Percentiles rank a stretch among this genome's conserved stretches.
Evolutionary conservation across 208 protist genomes (phyloP).

Genomic region (Trypanosoma cruzi): DNA sequence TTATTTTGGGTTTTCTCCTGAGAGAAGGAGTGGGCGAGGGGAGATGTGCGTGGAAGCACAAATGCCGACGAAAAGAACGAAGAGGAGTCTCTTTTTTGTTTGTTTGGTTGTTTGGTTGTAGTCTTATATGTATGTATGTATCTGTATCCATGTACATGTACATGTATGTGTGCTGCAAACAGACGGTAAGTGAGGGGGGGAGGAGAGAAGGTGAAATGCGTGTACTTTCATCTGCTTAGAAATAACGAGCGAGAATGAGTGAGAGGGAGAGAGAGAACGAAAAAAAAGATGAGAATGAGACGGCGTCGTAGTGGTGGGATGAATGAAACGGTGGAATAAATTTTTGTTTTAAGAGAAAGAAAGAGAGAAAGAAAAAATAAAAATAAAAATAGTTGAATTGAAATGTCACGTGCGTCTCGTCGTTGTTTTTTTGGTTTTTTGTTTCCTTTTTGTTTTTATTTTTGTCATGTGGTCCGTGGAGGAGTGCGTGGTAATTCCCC

Average conservation of each 20-base stretch:
- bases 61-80: no score
- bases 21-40: no score
- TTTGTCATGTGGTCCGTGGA: constrained; percentile 9
- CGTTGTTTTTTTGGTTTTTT: constrained; percentile 21
- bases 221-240: not conserved
- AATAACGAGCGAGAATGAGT: no score
- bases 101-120: constrained; percentile 15
- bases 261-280: no score
- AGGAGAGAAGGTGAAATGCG: not conserved
- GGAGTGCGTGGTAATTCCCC: constrained; percentile 13
- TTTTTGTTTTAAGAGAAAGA: not conserved
- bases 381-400: constrained; percentile 1
- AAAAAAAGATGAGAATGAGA: no score
- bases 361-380: not conserved
- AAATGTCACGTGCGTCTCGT: not conserved
- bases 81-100: no score
- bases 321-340: not conserved
- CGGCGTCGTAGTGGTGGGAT: no score
- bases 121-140: not conserved
- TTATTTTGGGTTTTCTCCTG: no score
- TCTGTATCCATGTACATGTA: not conserved
- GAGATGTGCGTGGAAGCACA: no score
- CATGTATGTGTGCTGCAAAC: no score
- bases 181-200: not conserved
- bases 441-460: constrained; percentile 17